phyloP scores from a whole-genome alignment of 495 filamentous ascomycete genomes.

The Hyaloscypha hepaticicola region DNA sequence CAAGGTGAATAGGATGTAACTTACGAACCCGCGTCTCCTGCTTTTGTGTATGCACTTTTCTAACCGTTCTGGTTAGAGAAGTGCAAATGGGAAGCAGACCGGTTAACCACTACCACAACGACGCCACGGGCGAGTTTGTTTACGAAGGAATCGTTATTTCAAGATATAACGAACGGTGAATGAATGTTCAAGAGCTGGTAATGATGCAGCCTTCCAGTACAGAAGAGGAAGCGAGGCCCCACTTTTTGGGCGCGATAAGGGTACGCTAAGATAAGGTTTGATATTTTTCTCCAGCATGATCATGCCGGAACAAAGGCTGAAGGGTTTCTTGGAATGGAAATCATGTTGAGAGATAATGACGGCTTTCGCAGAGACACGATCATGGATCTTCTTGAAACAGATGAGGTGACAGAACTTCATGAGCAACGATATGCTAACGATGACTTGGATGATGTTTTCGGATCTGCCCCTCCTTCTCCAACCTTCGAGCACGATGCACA shows the following conservation, averaged over 20 bases:
- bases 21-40: constrained; percentile 31
- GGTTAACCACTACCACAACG: constrained; percentile 33
- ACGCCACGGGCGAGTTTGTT: too few species aligned
- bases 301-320: background rate
- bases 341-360: constrained; percentile 19
- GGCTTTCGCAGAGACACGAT: background rate
- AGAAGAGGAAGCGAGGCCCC: too few species aligned
- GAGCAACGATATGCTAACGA: constrained; percentile 17
- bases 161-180: too few species aligned
- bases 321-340: background rate
- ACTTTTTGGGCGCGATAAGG: too few species aligned
- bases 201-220: too few species aligned
- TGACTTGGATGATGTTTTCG: constrained; percentile 32
- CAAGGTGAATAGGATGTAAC: too few species aligned
- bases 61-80: background rate
- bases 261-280: too few species aligned
- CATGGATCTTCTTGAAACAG: background rate
- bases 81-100: constrained; percentile 29
- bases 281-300: too few species aligned
- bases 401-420: background rate
- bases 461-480: constrained; percentile 29
- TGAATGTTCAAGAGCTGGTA: too few species aligned
- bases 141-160: too few species aligned
- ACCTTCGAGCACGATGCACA: background rate
- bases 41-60: constrained; percentile 13